A percentile compares a stretch with the other conserved stretches of the same genome.
phyloP scores from a whole-genome alignment of 768 basidiomycete species.

The Crassisporium funariophilum region DNA sequence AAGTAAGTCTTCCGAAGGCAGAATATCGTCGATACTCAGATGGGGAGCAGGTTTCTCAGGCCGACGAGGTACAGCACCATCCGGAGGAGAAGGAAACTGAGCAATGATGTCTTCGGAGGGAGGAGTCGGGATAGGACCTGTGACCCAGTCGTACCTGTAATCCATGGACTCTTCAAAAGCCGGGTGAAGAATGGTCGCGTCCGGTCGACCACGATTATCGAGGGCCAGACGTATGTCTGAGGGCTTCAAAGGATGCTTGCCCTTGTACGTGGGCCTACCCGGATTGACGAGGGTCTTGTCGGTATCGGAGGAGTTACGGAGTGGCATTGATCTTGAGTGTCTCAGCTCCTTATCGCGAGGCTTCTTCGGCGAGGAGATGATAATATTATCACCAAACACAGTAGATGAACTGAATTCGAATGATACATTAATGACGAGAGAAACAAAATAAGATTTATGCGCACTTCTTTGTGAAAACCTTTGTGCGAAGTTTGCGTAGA shows the following conservation, averaged over 20 bases:
- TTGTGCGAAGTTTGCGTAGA: background rate
- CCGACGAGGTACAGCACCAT: background rate
- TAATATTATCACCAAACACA: background rate
- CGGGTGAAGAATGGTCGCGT: background rate
- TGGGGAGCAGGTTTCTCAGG: background rate
- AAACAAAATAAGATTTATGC: background rate
- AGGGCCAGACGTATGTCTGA: conserved; percentile 14
- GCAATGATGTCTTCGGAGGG: background rate
- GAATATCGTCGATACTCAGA: background rate
- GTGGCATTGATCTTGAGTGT: conserved; percentile 28
- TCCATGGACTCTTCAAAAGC: background rate
- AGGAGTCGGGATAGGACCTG: background rate
- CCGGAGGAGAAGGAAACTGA: conserved; percentile 7
- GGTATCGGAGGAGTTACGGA: conserved; percentile 20
- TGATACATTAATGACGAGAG: background rate
- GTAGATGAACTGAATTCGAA: background rate
- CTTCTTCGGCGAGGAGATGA: background rate
- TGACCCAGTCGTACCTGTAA: background rate
- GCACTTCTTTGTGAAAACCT: background rate
- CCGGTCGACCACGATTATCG: conserved; percentile 1
- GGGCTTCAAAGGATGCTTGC: conserved; percentile 12
- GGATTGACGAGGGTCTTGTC: conserved; percentile 2
- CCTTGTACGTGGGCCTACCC: conserved; percentile 11
- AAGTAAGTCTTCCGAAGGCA: background rate
- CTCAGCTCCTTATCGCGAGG: conserved; percentile 25